Base-by-base conservation (phyloP, 208 protist genomes). In the Acanthamoeba royreba region DNA sequence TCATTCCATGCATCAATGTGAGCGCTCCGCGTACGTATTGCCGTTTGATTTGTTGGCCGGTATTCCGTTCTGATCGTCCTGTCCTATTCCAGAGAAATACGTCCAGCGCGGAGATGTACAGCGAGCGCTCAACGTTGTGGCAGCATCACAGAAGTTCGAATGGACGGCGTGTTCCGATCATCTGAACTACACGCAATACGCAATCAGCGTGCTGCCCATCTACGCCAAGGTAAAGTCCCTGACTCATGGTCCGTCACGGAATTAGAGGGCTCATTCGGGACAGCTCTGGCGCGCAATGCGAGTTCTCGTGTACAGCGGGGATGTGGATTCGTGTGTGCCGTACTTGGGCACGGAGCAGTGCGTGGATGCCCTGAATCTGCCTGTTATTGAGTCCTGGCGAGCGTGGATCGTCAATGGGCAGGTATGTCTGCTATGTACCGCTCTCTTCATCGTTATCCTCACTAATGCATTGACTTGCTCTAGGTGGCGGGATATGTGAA, bases 321-420 rank as follows among this genome's bases (percentile, higher is more conserved):
- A 94, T 53, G 55, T 94, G 47, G 93, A 94, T 61, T 91, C 49
- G 88, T 94, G 83, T 49, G 93, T 94, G 40, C 79, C 93, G 40
- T 94, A 94, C 46, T 46, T 92, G 40, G 61, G 93, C 58, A 94
- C 92, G 40, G 40, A 53, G 11, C 69, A 45, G 46, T 40, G 35
- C 45, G 83, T 94, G 46, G 83, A 49, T 25, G 87, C 87, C n/a
- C 61, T 92, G 5, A 7, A 28, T 17, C 31, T 83, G 87, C 43
- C 43, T 19, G 63, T 92, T 8, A 22, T 25, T 33, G 52, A 77
- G 87, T 72, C 33, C 35, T 92, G 31, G 55, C 72, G 53, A 13
- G 33, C 45, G 35, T 85, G 83, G 40, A 42, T 72, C 19, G 77
- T 88, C 83, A 66, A 86, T 35, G 33, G 63, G 33, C 93, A 94